These are phyloP conservation scores for Knufia petricola DNA, from an alignment of 2,329 filamentous ascomycete species.

Conservation along the genomic window DNA sequence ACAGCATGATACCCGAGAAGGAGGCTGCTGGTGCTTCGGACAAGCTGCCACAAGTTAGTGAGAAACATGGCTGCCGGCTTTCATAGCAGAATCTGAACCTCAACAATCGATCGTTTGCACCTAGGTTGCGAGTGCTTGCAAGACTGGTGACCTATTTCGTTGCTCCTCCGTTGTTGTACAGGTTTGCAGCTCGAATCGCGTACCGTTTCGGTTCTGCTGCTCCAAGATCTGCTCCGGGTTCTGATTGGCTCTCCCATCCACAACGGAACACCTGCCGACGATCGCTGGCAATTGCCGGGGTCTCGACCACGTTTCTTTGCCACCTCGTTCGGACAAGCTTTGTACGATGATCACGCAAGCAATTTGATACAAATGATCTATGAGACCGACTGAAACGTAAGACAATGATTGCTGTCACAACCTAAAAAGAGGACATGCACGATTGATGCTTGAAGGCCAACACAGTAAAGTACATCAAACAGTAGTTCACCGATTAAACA, in stretches of 20 bases:
- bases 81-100: not conserved
- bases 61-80: not conserved
- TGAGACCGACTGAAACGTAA: too few relatives aligned
- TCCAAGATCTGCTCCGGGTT: not conserved
- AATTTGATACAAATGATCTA: too few relatives aligned
- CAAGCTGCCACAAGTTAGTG: not conserved
- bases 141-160: too few relatives aligned
- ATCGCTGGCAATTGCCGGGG: not conserved
- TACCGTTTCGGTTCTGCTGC: not conserved
- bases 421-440: too few relatives aligned
- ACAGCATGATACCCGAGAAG: conserved; percentile 34
- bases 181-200: too few relatives aligned
- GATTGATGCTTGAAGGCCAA: too few relatives aligned
- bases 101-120: too few relatives aligned
- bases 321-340: not conserved
- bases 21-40: conserved; percentile 1
- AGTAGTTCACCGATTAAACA: too few relatives aligned
- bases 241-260: not conserved
- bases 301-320: not conserved
- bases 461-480: too few relatives aligned
- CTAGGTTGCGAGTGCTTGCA: too few relatives aligned
- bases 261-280: not conserved
- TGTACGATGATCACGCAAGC: not conserved
- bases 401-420: too few relatives aligned
- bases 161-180: too few relatives aligned